Base-by-base conservation (phyloP, 129 eudicot genomes). In the Oenanthe sinensis region DNA sequence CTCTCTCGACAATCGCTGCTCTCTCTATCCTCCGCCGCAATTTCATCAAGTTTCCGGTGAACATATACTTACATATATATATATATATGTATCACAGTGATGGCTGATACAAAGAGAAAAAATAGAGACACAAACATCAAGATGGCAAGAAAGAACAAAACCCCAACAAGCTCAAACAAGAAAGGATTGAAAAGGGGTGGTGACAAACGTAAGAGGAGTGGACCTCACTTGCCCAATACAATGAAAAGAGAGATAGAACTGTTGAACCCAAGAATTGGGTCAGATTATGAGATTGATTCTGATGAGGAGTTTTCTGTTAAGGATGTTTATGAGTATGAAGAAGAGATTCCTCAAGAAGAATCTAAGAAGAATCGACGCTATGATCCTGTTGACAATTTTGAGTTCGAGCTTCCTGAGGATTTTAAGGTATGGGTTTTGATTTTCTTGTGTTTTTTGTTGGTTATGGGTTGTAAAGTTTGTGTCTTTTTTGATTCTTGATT, bases 251-350 rank as follows among this genome's bases (percentile, higher is more conserved):
- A 85, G 83, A 73, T 94, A 11, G 78, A 85, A 22, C 50, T 28
- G n/a, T 68, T 68, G 73, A 39, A 40, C 5, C 65, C 68, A n/a
- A 60, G 17, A 43, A 58, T 74, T 1, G 58, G 44, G 60, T 77
- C 67, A 37, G 85, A 87, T 44, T 91, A 88, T 3, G 88, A 83
- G 26, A 81, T 85, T 49, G 73, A 77, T 54, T 86, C 86, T 37
- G 92, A 87, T 54, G 94, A 85, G 2, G 68, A 60, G 68, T 60
- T 60, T 60, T 33, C 36, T 6, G 84, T 45, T 47, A 75, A 81
- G 6, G 98, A 91, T 62, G 16, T 91, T 8, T 94, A 94, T 49
- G 98, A 91, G 52, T 91, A 91, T 48, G 97, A 91, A 81, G 98
- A 91, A 80, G 82, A 43, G 5, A 62, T 84, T 75, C 86, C 98